Conservation (phyloP, 139 green algal species). For the Chlorella sp. region DNA sequence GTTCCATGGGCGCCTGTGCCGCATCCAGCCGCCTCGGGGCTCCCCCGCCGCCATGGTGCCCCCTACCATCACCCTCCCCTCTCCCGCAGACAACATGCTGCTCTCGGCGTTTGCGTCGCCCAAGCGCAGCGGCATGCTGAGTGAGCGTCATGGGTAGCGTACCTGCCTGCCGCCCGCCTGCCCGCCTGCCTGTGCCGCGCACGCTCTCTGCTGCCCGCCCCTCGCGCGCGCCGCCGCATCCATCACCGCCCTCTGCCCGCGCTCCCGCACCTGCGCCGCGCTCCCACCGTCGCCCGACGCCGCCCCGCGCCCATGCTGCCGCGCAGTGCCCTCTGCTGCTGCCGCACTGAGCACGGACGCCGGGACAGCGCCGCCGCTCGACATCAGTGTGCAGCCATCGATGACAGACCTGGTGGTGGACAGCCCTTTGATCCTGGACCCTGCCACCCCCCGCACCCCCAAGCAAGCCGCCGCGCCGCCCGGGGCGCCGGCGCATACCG, state of each 20-base stretch:
- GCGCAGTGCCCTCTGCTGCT: too few relatives aligned
- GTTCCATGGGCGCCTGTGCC: background rate
- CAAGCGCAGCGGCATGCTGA: constrained; percentile 8
- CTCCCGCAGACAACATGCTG: background rate
- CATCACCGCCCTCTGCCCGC: background rate
- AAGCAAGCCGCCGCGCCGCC: too few relatives aligned
- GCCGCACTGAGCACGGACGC: background rate
- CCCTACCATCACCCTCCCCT: background rate
- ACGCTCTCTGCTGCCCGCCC: background rate
- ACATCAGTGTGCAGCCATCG: background rate
- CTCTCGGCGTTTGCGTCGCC: constrained; percentile 11
- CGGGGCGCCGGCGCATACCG: too few relatives aligned
- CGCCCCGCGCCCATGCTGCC: too few relatives aligned
- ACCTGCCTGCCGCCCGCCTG: background rate
- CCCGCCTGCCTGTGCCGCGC: background rate
- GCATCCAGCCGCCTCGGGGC: background rate
- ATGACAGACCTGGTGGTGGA: constrained; percentile 28
- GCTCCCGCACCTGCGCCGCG: too few relatives aligned
- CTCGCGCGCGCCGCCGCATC: background rate
- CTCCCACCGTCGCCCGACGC: background rate
- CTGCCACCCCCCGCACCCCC: constrained; percentile 32
- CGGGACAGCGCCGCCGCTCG: background rate
- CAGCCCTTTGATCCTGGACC: constrained; percentile 30
- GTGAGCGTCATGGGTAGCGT: too few relatives aligned
- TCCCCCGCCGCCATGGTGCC: background rate